Conservation (phyloP, 345 rosid species). For the Arabidopsis arenosa region DNA sequence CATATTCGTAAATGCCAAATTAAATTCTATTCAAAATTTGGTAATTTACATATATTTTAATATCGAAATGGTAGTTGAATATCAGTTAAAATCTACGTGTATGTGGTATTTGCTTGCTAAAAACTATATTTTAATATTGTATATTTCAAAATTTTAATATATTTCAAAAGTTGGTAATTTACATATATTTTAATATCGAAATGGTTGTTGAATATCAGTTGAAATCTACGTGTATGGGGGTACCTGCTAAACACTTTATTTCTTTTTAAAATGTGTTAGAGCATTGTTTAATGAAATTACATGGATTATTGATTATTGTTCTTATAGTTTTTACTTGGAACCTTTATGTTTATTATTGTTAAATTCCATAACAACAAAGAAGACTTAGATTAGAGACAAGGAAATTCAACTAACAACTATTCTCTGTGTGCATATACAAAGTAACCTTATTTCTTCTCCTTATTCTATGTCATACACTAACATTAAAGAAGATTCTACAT, state of each 20-base stretch:
- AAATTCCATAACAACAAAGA: conserved; percentile 14
- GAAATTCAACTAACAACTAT: background rate
- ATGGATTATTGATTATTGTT: background rate
- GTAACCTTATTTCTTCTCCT: background rate
- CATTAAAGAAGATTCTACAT: conserved; percentile 13
- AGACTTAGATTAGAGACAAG: conserved; percentile 10
- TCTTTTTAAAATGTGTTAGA: background rate
- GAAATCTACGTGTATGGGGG: background rate
- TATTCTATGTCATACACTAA: conserved; percentile 23
- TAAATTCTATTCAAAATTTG: conserved; percentile 13
- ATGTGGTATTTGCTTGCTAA: background rate
- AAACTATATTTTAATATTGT: background rate
- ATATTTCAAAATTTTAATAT: background rate
- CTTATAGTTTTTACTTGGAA: background rate
- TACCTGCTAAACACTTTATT: no score
- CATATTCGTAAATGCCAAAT: conserved; percentile 29
- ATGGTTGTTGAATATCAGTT: conserved; percentile 5
- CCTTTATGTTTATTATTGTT: conserved; percentile 5
- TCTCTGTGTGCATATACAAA: conserved; percentile 27
- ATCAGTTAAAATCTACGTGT: background rate
- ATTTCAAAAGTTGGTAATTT: conserved; percentile 4
- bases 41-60: background rate
- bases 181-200: background rate
- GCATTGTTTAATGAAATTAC: background rate
- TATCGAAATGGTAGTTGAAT: background rate